Base-by-base conservation (phyloP, 1,139 yeast genomes). In the Yamadazyma siamensis region DNA sequence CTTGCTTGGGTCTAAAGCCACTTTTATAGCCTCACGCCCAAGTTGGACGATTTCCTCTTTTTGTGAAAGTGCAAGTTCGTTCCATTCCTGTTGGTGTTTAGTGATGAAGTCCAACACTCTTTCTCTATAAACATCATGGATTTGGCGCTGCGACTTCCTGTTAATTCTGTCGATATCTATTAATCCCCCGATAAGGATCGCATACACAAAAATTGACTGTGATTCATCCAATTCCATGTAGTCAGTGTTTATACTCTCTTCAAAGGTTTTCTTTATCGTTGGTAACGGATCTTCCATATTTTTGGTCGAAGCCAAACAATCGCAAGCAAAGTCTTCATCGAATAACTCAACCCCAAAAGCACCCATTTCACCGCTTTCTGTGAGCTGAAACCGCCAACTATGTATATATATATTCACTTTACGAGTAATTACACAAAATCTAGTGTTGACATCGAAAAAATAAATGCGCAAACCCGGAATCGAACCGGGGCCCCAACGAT, bases 271-370 rank as follows among this genome's bases (percentile, higher is more conserved):
- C 8, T 15, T 18, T 23, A 35, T 35, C 12, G 9, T 27, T 16
- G 28, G 26, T 9, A 30, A 35, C 6, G 41, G 43, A 17, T 33
- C 33, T 13, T 25, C 33, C 14, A 25, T 15, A 10, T 24, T 17
- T 2, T 25, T 13, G 13, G 29, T 21, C 15, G 25, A 23, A 3
- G 33, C 40, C 22, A 43, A 31, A 10, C 27, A 21, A 21, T 44
- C 49, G 15, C 41, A 37, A 3, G 42, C 39, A 13, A 25, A 11
- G 25, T 44, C 49, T 23, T 39, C 46, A 10, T 46, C 50, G 17
- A 44, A 43, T 13, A 43, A 28, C 6, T 42, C 28, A 11, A 32
- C 20, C 5, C 47, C 50, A 40, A 44, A 43, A 11, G 47, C 40
- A 4, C 50, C 50, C 50, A 45, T 44, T 14, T n/a, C n/a, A n/a